Base-by-base conservation (phyloP, 768 basidiomycete species). In the Leccinum aurantiacum region DNA sequence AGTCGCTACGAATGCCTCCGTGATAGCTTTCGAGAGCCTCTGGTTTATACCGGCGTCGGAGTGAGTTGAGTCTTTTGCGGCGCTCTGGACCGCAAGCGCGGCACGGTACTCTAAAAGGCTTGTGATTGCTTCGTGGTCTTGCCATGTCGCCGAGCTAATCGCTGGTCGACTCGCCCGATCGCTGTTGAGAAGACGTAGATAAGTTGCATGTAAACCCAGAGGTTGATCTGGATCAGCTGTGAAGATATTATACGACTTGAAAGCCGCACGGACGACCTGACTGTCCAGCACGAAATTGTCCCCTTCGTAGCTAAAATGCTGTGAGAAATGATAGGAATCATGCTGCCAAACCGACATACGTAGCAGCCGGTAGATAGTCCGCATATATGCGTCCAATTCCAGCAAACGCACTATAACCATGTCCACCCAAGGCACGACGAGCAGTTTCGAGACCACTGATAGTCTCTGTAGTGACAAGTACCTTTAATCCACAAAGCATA, bases 231-330 rank as follows among this genome's bases (percentile, higher is more conserved):
- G 50, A 19, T 51, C 15, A 15, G 57, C 60, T 14, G 80, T 78
- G 0, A 83, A 84, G 1, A 82, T 80, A 15, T 67, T 63, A 66
- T 80, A 81, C 0, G 87, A 79, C 64, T 90, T 91, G 29, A 89
- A 72, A 3, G 88, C 87, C 0, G 87, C 84, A 24, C 88, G 83
- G 35, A 89, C 83, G 35, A 90, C 88, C 72, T 92, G 90, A 52
- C 83, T 79, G 63, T 89, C 86, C 11, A 92, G 79, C 6, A 91
- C 86, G 61, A 82, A 91, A 68, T 92, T 91, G 67, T 92, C 90
- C 14, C 90, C 89, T 74, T 91, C 90, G 62, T 83, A 90, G 3
- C 87, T 88, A 60, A 6, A 0, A 47, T 10, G 33, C 17, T 41
- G 33, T 67, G 46, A 66, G 22, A 3, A 31, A 38, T 46, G 1